phyloP scores from a whole-genome alignment of 345 rosid genomes.

The Hibiscus syriacus region DNA sequence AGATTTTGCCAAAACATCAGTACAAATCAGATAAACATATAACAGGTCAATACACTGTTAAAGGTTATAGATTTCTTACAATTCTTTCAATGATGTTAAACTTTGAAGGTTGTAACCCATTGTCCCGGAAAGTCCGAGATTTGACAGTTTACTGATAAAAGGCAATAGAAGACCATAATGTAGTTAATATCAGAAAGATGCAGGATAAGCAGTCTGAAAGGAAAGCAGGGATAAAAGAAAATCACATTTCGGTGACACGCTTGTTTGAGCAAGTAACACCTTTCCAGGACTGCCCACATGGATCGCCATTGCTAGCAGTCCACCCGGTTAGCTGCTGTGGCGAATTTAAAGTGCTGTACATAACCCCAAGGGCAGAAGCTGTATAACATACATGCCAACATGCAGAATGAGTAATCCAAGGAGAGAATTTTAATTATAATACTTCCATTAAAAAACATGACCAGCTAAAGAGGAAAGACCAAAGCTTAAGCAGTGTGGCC shows the following conservation, averaged over 20 bases:
- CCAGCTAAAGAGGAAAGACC: neutral
- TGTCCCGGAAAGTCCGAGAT: conserved; percentile 70
- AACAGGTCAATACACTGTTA: conserved; percentile 6
- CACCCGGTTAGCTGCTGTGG: conserved; percentile 63
- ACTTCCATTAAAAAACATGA: neutral
- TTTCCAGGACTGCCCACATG: conserved; percentile 89
- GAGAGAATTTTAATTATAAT: too few relatives aligned
- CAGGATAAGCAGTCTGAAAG: conserved; percentile 1
- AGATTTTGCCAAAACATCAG: conserved; percentile 18
- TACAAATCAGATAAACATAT: conserved; percentile 4
- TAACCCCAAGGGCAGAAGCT: conserved; percentile 61
- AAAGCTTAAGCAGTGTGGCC: neutral
- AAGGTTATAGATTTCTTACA: conserved; percentile 48
- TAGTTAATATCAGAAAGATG: conserved; percentile 1
- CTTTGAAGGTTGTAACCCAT: conserved; percentile 50
- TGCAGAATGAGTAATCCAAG: neutral
- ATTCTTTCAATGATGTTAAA: conserved; percentile 50
- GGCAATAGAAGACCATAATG: neutral
- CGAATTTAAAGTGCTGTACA: conserved; percentile 52
- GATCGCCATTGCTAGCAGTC: conserved; percentile 65
- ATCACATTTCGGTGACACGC: conserved; percentile 75
- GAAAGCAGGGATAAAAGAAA: conserved; percentile 9
- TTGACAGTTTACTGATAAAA: conserved; percentile 56
- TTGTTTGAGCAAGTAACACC: conserved; percentile 75
- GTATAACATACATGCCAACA: conserved; percentile 23